phyloP scores from a whole-genome alignment of 202 grass and related monocot species.

The Setaria viridis region DNA sequence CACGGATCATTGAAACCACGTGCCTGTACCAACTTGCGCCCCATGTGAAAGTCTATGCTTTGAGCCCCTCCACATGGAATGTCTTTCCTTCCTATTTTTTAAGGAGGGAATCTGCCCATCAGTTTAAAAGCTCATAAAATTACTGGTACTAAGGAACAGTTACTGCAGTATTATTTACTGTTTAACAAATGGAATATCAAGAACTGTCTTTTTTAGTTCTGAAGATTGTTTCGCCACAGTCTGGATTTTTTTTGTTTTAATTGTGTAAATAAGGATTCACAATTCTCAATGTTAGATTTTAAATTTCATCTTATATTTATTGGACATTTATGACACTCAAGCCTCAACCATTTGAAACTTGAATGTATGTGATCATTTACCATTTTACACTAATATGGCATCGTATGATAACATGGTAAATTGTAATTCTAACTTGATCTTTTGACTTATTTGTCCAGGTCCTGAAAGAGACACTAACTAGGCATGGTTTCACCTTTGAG shows the following conservation, averaged over 20 bases:
- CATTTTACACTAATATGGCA: neutral
- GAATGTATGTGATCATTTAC: neutral
- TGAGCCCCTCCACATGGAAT: constrained; percentile 28
- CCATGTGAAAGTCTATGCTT: constrained; percentile 13
- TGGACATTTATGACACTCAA: too few species aligned
- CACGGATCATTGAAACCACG: constrained; percentile 38
- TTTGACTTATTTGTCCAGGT: constrained; percentile 59
- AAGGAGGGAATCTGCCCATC: neutral
- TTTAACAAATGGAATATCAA: neutral
- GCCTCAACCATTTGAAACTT: constrained; percentile 6
- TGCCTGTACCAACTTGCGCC: constrained; percentile 26
- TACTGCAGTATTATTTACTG: neutral
- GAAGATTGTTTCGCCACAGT: neutral
- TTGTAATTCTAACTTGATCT: constrained; percentile 23
- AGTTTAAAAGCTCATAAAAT: neutral
- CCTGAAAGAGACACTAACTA: constrained; percentile 81
- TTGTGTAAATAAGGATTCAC: neutral
- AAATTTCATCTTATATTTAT: too few species aligned
- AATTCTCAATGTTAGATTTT: constrained; percentile 3
- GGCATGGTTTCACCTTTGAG: constrained; percentile 81
- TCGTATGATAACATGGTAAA: constrained; percentile 3
- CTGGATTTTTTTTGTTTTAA: neutral
- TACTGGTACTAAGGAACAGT: neutral
- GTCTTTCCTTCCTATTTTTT: neutral
- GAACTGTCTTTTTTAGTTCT: neutral